Evolutionary conservation across 768 basidiomycete species (phyloP).

Genomic region (Serendipita sp.): DNA sequence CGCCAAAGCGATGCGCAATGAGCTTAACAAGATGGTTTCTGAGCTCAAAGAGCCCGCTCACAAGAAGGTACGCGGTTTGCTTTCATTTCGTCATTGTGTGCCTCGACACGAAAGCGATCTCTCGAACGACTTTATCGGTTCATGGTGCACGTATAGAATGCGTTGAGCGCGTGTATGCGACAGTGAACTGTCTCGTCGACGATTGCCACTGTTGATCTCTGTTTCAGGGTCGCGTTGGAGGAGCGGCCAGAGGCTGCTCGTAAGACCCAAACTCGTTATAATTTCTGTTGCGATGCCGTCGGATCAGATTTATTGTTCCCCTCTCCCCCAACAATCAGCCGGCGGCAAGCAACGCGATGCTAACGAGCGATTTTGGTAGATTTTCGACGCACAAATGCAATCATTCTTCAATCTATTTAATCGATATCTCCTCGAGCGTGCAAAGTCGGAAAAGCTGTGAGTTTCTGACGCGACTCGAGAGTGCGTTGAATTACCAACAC

Average conservation of each 20-base stretch:
- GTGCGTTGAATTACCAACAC: constrained; percentile 5
- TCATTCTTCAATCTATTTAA: constrained; percentile 93
- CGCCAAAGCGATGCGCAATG: constrained; percentile 95
- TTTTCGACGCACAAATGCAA: constrained; percentile 92
- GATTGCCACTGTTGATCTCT: constrained; percentile 12
- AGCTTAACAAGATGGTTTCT: constrained; percentile 84
- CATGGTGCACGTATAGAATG: no score
- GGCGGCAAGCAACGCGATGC: background rate
- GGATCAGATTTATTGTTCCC: no score
- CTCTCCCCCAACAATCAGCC: no score
- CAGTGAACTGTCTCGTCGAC: constrained; percentile 14
- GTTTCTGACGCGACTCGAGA: constrained; percentile 20
- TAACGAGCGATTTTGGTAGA: constrained; percentile 26
- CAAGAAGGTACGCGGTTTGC: constrained; percentile 48
- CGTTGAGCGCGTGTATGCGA: background rate
- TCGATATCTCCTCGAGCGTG: constrained; percentile 80
- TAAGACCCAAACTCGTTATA: background rate
- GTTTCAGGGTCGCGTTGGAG: background rate
- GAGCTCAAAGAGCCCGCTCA: constrained; percentile 65
- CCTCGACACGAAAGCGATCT: no score
- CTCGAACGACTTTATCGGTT: no score
- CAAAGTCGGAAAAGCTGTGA: constrained; percentile 75
- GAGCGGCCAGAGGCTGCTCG: background rate
- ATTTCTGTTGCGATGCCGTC: no score
- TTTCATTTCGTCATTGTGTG: constrained; percentile 5